Conservation (phyloP, 2,329 filamentous ascomycete genomes). For the Rhinocladiella mackenziei region DNA sequence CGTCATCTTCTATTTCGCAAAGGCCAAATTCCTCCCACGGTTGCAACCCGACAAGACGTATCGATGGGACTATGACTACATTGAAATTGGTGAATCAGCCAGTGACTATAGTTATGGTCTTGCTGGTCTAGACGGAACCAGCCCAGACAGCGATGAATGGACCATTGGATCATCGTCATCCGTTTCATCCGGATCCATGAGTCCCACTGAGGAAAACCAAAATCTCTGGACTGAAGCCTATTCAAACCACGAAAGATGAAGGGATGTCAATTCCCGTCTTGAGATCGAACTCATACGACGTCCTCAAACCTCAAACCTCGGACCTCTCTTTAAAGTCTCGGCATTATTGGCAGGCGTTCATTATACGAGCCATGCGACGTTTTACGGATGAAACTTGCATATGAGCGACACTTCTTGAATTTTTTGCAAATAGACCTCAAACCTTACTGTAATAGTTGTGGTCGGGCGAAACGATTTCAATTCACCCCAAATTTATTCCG, state of each 20-base stretch:
- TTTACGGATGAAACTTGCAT: constrained; percentile 21
- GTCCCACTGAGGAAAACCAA: constrained; percentile 58
- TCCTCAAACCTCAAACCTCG: neutral
- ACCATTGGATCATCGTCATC: constrained; percentile 79
- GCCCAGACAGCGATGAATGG: constrained; percentile 79
- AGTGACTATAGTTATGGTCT: constrained; percentile 52
- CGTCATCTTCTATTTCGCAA: constrained; percentile 75
- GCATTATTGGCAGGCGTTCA: constrained; percentile 17
- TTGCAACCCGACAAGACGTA: constrained; percentile 79
- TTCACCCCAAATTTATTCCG: neutral
- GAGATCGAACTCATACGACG: neutral
- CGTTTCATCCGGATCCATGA: constrained; percentile 62
- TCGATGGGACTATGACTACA: constrained; percentile 93
- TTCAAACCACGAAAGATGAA: constrained; percentile 23
- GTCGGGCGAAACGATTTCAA: neutral
- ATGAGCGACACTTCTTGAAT: constrained; percentile 19
- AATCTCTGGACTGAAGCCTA: constrained; percentile 36
- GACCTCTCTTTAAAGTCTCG: constrained; percentile 2
- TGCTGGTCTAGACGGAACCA: constrained; percentile 53
- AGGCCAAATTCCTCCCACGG: constrained; percentile 74
- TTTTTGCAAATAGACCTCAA: constrained; percentile 15
- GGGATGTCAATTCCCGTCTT: neutral
- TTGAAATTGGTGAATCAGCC: constrained; percentile 70
- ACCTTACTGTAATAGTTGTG: constrained; percentile 2
- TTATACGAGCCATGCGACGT: constrained; percentile 9